These are phyloP conservation scores for Saturnispora silvae DNA, from an alignment of 805 yeast species.

Conservation along the genomic window DNA sequence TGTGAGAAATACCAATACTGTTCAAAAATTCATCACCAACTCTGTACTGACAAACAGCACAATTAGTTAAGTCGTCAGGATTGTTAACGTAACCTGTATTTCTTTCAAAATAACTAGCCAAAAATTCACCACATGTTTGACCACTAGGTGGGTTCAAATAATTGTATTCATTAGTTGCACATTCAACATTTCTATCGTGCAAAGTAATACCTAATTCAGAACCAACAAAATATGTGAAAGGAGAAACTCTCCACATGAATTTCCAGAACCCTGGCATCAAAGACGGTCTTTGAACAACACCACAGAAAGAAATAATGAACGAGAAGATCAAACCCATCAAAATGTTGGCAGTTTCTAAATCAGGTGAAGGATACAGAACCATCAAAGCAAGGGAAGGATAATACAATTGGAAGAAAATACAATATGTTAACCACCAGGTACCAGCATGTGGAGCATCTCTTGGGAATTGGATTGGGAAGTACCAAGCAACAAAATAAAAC, in stretches of 20 bases:
- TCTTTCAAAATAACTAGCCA: conserved; percentile 27
- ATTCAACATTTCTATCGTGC: conserved; percentile 41
- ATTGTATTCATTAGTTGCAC: conserved; percentile 39
- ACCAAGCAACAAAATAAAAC: conserved; percentile 33
- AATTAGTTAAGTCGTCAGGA: conserved; percentile 38
- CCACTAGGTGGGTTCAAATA: conserved; percentile 48
- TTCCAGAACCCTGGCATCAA: conserved; percentile 52
- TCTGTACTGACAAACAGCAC: conserved; percentile 39
- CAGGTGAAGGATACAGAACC: conserved; percentile 47
- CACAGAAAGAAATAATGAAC: conserved; percentile 55
- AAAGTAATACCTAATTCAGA: conserved; percentile 36
- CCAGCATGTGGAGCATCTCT: conserved; percentile 35
- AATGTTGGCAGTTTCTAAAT: conserved; percentile 57
- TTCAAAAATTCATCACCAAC: conserved; percentile 38
- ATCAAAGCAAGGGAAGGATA: conserved; percentile 42
- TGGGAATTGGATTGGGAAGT: conserved; percentile 28
- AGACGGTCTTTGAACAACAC: conserved; percentile 48
- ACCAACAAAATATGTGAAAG: conserved; percentile 61
- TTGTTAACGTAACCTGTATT: conserved; percentile 49
- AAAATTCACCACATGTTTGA: conserved; percentile 51
- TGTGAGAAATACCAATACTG: conserved; percentile 32
- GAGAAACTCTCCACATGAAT: conserved; percentile 62
- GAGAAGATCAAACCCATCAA: conserved; percentile 45
- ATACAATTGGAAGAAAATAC: conserved; percentile 34
- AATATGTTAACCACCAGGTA: conserved; percentile 29